Conservation (phyloP, 345 rosid genomes). For the rapeseed (Brassica napus) region DNA sequence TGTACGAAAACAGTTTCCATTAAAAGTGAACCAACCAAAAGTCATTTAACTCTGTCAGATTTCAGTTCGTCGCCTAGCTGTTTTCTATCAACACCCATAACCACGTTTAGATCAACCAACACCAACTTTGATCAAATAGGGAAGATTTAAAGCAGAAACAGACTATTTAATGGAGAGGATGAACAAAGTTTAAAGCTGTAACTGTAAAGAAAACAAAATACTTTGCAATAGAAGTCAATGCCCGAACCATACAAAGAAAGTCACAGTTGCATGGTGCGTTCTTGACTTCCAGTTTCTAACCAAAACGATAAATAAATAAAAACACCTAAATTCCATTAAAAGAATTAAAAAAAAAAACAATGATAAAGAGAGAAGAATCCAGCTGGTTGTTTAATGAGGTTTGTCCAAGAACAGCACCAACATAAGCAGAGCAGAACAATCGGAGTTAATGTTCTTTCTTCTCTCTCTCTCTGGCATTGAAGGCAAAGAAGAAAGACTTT, state of each 20-base stretch:
- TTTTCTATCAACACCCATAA: conserved; percentile 2
- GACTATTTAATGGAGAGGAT: conserved; percentile 1
- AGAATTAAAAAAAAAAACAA: conserved; percentile 24
- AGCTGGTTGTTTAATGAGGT: conserved; percentile 43
- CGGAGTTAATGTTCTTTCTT: conserved; percentile 31
- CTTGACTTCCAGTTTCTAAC: conserved; percentile 76
- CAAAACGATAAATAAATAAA: conserved; percentile 6
- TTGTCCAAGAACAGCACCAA: conserved; percentile 59
- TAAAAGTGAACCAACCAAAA: conserved; percentile 29
- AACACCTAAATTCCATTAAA: conserved; percentile 25
- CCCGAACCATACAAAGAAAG: conserved; percentile 82
- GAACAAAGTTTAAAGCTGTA: neutral
- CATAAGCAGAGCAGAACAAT: conserved; percentile 37
- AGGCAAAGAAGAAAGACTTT: conserved; percentile 28
- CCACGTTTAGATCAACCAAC: conserved; percentile 14
- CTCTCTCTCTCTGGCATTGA: conserved; percentile 45
- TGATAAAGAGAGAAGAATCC: conserved; percentile 39
- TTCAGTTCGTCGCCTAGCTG: neutral
- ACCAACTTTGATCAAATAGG: neutral
- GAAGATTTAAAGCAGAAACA: neutral
- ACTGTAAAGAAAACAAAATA: neutral
- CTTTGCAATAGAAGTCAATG: conserved; percentile 77
- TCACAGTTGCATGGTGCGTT: conserved; percentile 79
- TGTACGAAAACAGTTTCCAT: conserved; percentile 21
- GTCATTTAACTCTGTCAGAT: conserved; percentile 36